Evolutionary conservation across 1,284 basidiomycete genomes (phyloP).

Genomic region (Xanthoconium separans): DNA sequence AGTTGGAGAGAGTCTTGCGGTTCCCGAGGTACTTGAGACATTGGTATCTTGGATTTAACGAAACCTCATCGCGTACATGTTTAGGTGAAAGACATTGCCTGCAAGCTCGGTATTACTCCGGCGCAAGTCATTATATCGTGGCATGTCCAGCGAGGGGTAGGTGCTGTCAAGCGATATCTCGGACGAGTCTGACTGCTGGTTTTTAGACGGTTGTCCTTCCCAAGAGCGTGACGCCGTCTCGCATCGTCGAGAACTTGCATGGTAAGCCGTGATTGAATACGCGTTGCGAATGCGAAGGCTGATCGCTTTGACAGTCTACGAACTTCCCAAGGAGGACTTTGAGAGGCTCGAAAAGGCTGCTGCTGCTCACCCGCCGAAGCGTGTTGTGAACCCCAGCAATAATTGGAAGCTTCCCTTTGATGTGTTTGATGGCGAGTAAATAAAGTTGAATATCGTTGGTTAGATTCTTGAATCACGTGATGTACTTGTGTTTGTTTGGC

Average conservation of each 20-base stretch:
- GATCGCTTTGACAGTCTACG: slow-evolving; percentile 40
- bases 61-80: not conserved
- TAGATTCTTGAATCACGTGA: slow-evolving; percentile 7
- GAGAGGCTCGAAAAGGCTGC: slow-evolving; percentile 62
- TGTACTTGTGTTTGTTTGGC: slow-evolving; percentile 22
- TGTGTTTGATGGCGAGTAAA: slow-evolving; percentile 50
- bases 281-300: not conserved
- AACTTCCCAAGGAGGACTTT: slow-evolving; percentile 55
- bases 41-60: rapidly evolving
- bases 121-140: slow-evolving; percentile 81
- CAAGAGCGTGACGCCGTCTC: slow-evolving; percentile 74
- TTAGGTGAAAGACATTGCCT: slow-evolving; percentile 58
- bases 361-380: slow-evolving; percentile 47
- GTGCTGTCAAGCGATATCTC: slow-evolving; percentile 21
- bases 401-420: slow-evolving; percentile 61
- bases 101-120: slow-evolving; percentile 67
- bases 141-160: slow-evolving; percentile 76
- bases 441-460: no score
- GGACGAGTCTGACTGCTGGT: slow-evolving; percentile 1
- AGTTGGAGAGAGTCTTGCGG: slow-evolving; percentile 52
- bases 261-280: slow-evolving; percentile 35
- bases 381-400: slow-evolving; percentile 63
- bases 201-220: slow-evolving; percentile 68
- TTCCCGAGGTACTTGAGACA: slow-evolving; percentile 46
- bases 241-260: slow-evolving; percentile 72